Evolutionary conservation across 306 rosid species (phyloP).

Genomic region (Malus asiatica): DNA sequence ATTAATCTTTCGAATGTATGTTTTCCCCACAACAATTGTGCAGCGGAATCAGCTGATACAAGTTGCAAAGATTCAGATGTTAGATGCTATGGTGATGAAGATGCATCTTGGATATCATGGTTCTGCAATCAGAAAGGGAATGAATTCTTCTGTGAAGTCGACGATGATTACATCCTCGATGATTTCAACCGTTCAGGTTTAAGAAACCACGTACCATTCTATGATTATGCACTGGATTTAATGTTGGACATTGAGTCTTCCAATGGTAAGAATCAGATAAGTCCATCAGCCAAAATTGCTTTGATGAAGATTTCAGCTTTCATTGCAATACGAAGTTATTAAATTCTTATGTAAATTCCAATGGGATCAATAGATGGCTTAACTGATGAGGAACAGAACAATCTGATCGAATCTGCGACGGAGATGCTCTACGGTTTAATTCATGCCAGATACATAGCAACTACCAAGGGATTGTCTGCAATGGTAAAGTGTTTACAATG

Average conservation of each 20-base stretch:
- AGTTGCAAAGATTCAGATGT: background rate
- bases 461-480: conserved; percentile 62
- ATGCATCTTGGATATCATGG: background rate
- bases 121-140: background rate
- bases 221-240: background rate
- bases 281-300: background rate
- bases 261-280: background rate
- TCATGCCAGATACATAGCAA: conserved; percentile 61
- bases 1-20: background rate
- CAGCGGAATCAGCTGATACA: background rate
- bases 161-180: background rate
- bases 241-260: background rate
- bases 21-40: background rate
- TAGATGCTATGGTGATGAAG: background rate
- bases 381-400: conserved; percentile 61
- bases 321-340: background rate
- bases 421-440: conserved; percentile 79
- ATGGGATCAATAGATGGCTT: conserved; percentile 33
- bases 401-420: conserved; percentile 58
- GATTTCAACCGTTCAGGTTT: background rate
- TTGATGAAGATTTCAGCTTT: background rate
- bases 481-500: conserved; percentile 32
- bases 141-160: background rate
- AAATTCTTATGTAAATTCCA: background rate
- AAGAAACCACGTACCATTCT: background rate